These are phyloP conservation scores for Mycena alexandri DNA, from an alignment of 768 basidiomycete genomes.

Conservation along the genomic window DNA sequence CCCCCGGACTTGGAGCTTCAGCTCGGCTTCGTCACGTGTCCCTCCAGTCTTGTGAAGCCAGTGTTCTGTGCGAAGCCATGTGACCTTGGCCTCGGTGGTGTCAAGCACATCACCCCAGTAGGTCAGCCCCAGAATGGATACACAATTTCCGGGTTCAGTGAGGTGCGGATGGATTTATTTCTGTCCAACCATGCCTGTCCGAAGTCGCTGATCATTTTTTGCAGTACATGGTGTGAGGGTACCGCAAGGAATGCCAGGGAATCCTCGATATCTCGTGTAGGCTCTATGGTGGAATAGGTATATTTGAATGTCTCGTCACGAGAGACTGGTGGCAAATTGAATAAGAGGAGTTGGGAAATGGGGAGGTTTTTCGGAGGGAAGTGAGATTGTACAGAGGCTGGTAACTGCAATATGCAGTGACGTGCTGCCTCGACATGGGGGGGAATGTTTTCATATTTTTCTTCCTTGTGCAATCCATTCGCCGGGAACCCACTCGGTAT, in stretches of 20 bases:
- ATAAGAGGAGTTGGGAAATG: background rate
- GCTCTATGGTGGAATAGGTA: background rate
- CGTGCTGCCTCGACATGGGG: background rate
- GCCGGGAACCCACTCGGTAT: no score
- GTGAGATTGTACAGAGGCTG: background rate
- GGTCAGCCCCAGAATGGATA: constrained; percentile 3
- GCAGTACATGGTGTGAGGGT: background rate
- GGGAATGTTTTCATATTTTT: no score
- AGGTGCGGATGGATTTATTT: constrained; percentile 12
- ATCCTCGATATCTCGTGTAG: background rate
- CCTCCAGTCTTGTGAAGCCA: background rate
- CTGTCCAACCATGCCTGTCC: constrained; percentile 18
- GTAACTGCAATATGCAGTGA: background rate
- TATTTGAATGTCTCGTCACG: background rate
- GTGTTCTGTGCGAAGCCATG: constrained; percentile 5
- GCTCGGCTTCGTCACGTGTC: background rate
- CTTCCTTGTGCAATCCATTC: no score
- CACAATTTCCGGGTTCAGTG: constrained; percentile 2
- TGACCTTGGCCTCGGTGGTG: constrained; percentile 3
- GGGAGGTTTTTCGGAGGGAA: constrained; percentile 10
- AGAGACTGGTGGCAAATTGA: background rate
- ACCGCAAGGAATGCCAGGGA: constrained; percentile 3
- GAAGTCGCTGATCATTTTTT: background rate
- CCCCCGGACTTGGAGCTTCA: no score
- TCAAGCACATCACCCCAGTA: constrained; percentile 17